These are phyloP conservation scores for Mucor sp. DNA, from an alignment of 371 early-diverging fungal species.

Conservation along the genomic window DNA sequence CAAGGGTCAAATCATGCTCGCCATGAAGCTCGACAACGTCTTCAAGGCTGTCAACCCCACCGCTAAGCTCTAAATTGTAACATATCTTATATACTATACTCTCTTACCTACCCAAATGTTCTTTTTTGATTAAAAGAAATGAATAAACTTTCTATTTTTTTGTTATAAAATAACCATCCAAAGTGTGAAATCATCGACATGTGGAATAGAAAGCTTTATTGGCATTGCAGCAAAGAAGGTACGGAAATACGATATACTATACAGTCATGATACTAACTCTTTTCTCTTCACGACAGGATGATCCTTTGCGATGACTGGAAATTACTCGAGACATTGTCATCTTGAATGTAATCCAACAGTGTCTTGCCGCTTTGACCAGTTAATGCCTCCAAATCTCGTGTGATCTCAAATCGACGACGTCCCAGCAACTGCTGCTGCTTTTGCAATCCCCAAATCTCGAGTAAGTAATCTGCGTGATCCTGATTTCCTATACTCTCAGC, in stretches of 20 bases:
- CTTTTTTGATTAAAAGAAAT: neutral
- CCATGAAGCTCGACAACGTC: constrained; percentile 75
- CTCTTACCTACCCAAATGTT: neutral
- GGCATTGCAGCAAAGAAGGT: neutral
- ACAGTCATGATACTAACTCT: neutral
- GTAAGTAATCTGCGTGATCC: neutral
- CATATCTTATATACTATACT: neutral
- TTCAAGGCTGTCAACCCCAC: constrained; percentile 52
- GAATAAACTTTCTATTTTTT: neutral
- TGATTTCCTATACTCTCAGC: neutral
- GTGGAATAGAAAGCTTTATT: neutral
- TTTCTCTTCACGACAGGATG: neutral
- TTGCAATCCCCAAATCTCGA: neutral
- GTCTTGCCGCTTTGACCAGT: neutral
- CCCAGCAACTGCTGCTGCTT: neutral
- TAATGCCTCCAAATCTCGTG: neutral
- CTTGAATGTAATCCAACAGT: neutral
- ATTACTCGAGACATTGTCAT: neutral
- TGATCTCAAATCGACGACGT: neutral
- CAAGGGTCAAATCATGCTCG: constrained; percentile 90
- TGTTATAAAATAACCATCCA: neutral
- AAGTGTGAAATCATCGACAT: neutral
- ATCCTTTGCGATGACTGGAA: neutral
- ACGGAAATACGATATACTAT: neutral
- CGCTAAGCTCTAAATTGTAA: constrained; percentile 52